Evolutionary conservation across 1,139 yeast species (phyloP).

Genomic region (Arxiozyma heterogenica): DNA sequence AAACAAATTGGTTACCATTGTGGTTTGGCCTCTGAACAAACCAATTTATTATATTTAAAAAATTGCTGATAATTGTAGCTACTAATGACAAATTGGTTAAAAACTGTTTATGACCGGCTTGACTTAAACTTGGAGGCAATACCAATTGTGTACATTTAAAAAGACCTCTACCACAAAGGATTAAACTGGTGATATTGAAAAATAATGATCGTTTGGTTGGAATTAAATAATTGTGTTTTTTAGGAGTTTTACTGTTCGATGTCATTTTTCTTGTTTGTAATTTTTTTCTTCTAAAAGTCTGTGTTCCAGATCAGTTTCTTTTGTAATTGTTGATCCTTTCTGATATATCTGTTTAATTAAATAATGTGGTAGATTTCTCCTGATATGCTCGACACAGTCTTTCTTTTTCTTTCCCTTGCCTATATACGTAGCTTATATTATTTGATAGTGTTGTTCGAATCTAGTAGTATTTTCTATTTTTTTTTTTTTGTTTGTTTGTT

Average conservation of each 20-base stretch:
- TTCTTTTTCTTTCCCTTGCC: no score
- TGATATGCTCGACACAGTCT: no score
- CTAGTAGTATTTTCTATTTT: no score
- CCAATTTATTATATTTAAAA: slow-evolving; percentile 15
- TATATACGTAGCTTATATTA: no score
- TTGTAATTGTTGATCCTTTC: no score
- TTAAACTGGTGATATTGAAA: slow-evolving; percentile 20
- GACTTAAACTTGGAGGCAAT: slow-evolving; percentile 42
- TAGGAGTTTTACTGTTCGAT: neutral
- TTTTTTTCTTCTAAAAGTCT: no score
- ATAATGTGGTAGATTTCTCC: no score
- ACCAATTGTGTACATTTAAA: slow-evolving; percentile 20
- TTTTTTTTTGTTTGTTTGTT: no score
- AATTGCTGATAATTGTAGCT: slow-evolving; percentile 36
- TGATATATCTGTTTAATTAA: no score
- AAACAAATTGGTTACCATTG: neutral
- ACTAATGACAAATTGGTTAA: slow-evolving; percentile 52
- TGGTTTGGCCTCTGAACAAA: slow-evolving; percentile 9
- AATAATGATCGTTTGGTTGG: slow-evolving; percentile 11
- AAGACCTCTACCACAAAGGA: slow-evolving; percentile 26
- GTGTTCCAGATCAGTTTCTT: no score
- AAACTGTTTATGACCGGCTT: slow-evolving; percentile 62
- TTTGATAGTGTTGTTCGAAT: no score
- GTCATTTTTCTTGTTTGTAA: neutral
- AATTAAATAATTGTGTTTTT: neutral